A percentile compares a stretch with the other conserved stretches of the same genome.
Conservation (phyloP, 2,329 filamentous ascomycete species). For the Trichoderma lentiforme region DNA sequence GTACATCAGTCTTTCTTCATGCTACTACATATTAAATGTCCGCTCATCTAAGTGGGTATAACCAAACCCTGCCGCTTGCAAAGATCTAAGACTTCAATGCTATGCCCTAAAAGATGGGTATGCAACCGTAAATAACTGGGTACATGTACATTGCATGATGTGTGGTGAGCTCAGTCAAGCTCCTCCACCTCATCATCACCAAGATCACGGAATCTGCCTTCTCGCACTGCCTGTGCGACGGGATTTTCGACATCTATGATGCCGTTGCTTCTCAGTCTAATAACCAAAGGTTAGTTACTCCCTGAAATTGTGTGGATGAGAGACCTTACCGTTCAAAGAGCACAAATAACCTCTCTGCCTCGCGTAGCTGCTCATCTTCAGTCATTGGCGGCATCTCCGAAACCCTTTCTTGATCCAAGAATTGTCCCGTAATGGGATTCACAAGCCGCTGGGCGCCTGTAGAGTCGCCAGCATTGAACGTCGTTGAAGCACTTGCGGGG, state of each 20-base stretch:
- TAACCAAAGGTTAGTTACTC: slow-evolving; percentile 21
- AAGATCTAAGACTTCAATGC: background rate
- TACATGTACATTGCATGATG: background rate
- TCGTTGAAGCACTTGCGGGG: slow-evolving; percentile 61
- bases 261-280: slow-evolving; percentile 66
- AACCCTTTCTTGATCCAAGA: slow-evolving; percentile 62
- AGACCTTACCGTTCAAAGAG: slow-evolving; percentile 72
- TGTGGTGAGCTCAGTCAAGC: slow-evolving; percentile 30
- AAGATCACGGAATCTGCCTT: slow-evolving; percentile 69
- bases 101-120: background rate
- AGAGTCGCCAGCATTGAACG: slow-evolving; percentile 30
- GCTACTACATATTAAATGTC: background rate
- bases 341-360: slow-evolving; percentile 86
- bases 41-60: background rate
- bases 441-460: slow-evolving; percentile 43
- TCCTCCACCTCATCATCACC: slow-evolving; percentile 50
- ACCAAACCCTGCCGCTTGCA: background rate
- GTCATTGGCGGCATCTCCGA: slow-evolving; percentile 72
- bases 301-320: background rate
- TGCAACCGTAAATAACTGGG: background rate
- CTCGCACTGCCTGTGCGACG: slow-evolving; percentile 64
- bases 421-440: slow-evolving; percentile 87
- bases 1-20: background rate
- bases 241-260: slow-evolving; percentile 77
- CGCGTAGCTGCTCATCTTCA: slow-evolving; percentile 83